Evolutionary conservation across 2,329 filamentous ascomycete genomes (phyloP), one percentile per base, ranked within the genome.

Genomic region (Ophiostoma sp.): DNA sequence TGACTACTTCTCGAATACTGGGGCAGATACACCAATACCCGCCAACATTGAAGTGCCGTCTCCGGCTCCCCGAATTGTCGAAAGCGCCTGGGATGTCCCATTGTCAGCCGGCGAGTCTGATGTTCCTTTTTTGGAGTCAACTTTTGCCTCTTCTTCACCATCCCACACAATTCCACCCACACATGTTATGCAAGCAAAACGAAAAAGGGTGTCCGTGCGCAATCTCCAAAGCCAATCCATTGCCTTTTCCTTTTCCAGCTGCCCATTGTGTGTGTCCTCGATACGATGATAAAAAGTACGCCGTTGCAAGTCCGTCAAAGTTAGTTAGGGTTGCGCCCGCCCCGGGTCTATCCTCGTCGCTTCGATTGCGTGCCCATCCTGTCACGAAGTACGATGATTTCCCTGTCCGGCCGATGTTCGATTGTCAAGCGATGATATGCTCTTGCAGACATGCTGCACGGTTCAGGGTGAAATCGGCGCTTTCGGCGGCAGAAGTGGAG

Each of bases 381-480:
- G 59, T 6, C 59, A 25, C 3, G n/a, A 11, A 31, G 1, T 7
- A 15, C 22, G 12, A 9, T n/a, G 28, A 36, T 36, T 22, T 3
- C n/a, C 11, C 2, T 8, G 22, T 19, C 22, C 39, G n/a, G 31
- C 28, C 17, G 25, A 48, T 69, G 28, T 12, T 68, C 39, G 19
- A n/a, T n/a, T n/a, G n/a, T n/a, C n/a, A n/a, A n/a, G 33, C 1
- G n/a, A 45, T 45, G 25, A 17, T 19, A 15, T 57, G 31, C 48
- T 15, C 31, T 70, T 31, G 50, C 48, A 28, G 52, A 2, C n/a
- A 36, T 33, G 31, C 61, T 79, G 78, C 78, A 78, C 74, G 76
- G 75, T 73, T 77, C 76, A 79, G 78, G 78, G 77, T 77, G 75
- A 73, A 66, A 48, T 68, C 64, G 64, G 64, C 57, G 39, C 36